Conservation (phyloP, 441 rosid genomes). For the Pelargonium citronellum region DNA sequence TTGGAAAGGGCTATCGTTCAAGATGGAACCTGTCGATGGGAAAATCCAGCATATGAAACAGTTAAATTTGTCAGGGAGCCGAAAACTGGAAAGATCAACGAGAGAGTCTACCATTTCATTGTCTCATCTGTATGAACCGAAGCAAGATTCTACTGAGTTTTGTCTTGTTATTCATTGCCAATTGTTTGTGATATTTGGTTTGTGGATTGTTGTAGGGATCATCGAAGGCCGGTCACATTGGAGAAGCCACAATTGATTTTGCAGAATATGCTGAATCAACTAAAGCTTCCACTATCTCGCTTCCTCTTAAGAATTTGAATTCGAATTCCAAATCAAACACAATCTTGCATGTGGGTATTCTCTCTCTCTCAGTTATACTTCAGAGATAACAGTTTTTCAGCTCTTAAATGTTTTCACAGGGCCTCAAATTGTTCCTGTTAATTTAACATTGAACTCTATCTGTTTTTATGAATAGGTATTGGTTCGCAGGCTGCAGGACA, state of each 20-base stretch:
- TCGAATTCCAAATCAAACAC: slow-evolving; percentile 49
- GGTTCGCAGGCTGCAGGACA: slow-evolving; percentile 56
- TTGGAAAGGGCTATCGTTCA: slow-evolving; percentile 51
- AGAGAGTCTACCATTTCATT: slow-evolving; percentile 52
- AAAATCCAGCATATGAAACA: slow-evolving; percentile 59
- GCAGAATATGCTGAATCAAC: slow-evolving; percentile 60
- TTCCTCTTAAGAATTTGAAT: slow-evolving; percentile 39
- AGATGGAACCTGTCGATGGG: slow-evolving; percentile 67
- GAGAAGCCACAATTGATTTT: slow-evolving; percentile 66
- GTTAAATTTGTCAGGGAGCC: slow-evolving; percentile 54
- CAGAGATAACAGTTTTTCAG: slow-evolving; percentile 10
- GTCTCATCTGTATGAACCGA: slow-evolving; percentile 54
- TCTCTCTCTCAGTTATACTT: slow-evolving; percentile 28
- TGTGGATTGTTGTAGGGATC: slow-evolving; percentile 48
- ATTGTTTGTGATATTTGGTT: slow-evolving; percentile 13
- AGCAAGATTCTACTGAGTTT: background rate
- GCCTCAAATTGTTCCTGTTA: slow-evolving; percentile 11
- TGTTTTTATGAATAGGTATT: slow-evolving; percentile 42
- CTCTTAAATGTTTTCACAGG: slow-evolving; percentile 18
- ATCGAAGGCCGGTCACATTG: slow-evolving; percentile 47
- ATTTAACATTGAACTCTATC: slow-evolving; percentile 24
- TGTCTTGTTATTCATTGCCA: background rate
- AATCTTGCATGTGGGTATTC: slow-evolving; percentile 59
- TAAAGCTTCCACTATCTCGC: slow-evolving; percentile 55
- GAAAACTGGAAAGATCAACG: slow-evolving; percentile 60